phyloP scores from a whole-genome alignment of 2,329 filamentous ascomycete genomes.

The Biscogniauxia sp. region DNA sequence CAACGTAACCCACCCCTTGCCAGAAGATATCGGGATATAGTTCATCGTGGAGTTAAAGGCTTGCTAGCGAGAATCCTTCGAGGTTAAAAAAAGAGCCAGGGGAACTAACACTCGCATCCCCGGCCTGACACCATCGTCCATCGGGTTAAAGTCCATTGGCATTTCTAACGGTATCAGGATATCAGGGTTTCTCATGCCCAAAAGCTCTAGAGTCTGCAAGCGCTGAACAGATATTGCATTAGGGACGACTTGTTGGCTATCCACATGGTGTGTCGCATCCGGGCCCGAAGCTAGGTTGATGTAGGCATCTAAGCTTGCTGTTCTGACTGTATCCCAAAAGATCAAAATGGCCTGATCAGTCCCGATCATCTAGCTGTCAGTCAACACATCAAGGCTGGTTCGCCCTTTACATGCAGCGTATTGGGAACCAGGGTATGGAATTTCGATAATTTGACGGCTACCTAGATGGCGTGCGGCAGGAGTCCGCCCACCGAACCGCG shows the following conservation, averaged over 20 bases:
- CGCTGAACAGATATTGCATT: conserved; percentile 7
- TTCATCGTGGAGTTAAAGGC: conserved; percentile 9
- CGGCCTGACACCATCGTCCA: conserved; percentile 3
- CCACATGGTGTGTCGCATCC: background rate
- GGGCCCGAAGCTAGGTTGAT: background rate
- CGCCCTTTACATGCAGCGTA: background rate
- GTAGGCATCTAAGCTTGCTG: background rate
- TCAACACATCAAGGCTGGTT: conserved; percentile 4
- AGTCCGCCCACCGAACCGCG: conserved; percentile 6
- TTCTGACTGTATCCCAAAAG: background rate
- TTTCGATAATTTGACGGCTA: conserved; percentile 10
- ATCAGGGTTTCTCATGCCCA: conserved; percentile 5
- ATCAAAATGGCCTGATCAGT: background rate
- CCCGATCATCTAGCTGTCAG: conserved; percentile 2
- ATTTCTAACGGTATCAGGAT: conserved; percentile 6
- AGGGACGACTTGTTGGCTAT: conserved; percentile 4
- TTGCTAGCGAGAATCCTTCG: background rate
- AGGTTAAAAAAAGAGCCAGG: background rate
- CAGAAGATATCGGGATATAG: conserved; percentile 9
- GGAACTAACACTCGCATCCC: conserved; percentile 4
- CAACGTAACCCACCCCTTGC: background rate
- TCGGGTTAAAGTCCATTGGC: conserved; percentile 2
- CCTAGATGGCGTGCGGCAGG: conserved; percentile 6
- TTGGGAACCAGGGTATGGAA: conserved; percentile 8
- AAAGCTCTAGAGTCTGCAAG: conserved; percentile 6